phyloP scores from a whole-genome alignment of 2,329 filamentous ascomycete genomes.

The Penicillium paneum region DNA sequence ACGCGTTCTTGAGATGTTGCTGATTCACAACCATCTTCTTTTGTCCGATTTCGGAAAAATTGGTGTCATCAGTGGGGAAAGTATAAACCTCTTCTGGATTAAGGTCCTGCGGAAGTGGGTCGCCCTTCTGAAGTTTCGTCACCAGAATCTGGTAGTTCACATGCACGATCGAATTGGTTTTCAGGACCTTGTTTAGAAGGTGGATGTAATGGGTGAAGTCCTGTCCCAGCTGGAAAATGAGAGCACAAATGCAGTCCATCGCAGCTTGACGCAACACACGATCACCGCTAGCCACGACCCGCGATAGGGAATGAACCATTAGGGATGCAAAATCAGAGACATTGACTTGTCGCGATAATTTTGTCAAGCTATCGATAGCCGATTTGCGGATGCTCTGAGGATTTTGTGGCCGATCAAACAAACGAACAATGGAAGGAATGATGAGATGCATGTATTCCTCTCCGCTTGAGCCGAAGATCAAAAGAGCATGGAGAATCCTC shows the following conservation, averaged over 20 bases:
- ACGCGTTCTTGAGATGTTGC: slow-evolving; percentile 92
- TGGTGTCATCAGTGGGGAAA: slow-evolving; percentile 73
- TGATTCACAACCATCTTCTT: slow-evolving; percentile 98
- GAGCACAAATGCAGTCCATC: slow-evolving; percentile 86
- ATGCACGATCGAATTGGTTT: slow-evolving; percentile 76
- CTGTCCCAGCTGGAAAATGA: slow-evolving; percentile 93
- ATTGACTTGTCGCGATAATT: slow-evolving; percentile 93
- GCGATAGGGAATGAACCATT: slow-evolving; percentile 88
- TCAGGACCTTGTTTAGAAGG: slow-evolving; percentile 83
- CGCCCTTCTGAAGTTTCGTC: slow-evolving; percentile 88
- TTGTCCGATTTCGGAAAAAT: slow-evolving; percentile 76
- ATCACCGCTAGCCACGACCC: slow-evolving; percentile 73
- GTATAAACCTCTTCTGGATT: slow-evolving; percentile 80
- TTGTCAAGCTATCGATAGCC: slow-evolving; percentile 91
- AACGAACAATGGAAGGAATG: slow-evolving; percentile 87
- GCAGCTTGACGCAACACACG: slow-evolving; percentile 72
- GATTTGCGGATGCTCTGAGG: slow-evolving; percentile 75
- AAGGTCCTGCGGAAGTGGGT: slow-evolving; percentile 90
- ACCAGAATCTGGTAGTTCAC: slow-evolving; percentile 90
- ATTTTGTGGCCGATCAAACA: slow-evolving; percentile 86
- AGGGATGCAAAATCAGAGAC: slow-evolving; percentile 94
- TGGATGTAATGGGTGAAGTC: slow-evolving; percentile 94
- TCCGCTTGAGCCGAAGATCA: slow-evolving; percentile 91
- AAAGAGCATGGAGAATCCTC: slow-evolving; percentile 86
- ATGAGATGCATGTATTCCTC: slow-evolving; percentile 99